Base-by-base conservation (phyloP, 2,329 filamentous ascomycete genomes). In the Albophoma yamanashiensis region DNA sequence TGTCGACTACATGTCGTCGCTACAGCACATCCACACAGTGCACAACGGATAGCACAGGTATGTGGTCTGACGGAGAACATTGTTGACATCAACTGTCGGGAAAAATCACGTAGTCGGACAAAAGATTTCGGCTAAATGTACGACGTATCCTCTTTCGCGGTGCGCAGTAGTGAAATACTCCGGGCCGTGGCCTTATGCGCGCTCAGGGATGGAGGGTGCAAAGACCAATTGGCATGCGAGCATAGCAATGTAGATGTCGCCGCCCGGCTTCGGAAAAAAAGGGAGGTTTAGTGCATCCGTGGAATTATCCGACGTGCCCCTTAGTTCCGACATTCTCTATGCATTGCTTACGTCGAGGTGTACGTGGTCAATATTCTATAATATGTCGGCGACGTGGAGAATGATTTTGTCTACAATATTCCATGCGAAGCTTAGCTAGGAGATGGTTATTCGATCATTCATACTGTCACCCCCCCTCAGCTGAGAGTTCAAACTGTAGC, bases 111-210 rank as follows among this genome's bases (percentile, higher is more conserved):
- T 11, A 25, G 25, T 27, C 22, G n/a, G 22, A 12, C 22, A 22
- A 9, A 11, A 2, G 11, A 6, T 45, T 45, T 47, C n/a, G 22
- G 43, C 22, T 7, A 25, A 15, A 25, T 25, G 22, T 14, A 14
- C 5, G 43, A 22, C 4, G 4, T 6, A 25, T 5, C 12, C 1
- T 4, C 4, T 6, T 4, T n/a, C 27, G 2, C 4, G 3, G 8
- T 17, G 45, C 45, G 1, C 8, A 27, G 7, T 27, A 27, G 6
- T 31, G 45, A 50, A 11, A 31, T 50, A 50, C 45, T 50, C 45
- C 45, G 45, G 45, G 14, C 45, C 45, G 45, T 22, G 2, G 45
- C 15, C 22, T 7, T 22, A 27, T 47, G 45, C 15, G 4, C 27
- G 22, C 22, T 47, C 11, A 4, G 22, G n/a, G n/a, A n/a, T n/a